Base-by-base conservation (phyloP, 306 rosid species). In the Inga laurina region DNA sequence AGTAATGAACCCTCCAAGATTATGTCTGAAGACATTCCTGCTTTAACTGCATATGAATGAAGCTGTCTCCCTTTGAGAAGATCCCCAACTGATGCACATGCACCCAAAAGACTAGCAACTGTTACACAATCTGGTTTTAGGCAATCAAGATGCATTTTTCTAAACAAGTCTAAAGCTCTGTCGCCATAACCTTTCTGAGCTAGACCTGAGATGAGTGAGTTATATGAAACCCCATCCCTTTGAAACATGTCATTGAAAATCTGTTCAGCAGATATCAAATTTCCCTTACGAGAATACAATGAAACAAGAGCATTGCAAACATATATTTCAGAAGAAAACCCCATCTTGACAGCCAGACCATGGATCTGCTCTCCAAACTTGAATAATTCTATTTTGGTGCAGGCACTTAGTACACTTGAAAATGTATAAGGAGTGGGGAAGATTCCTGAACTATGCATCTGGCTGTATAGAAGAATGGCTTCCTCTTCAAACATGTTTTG, bases 281-380 rank as follows among this genome's bases (percentile, higher is more conserved):
- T 89, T 73, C 97, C 88, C 41, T 81, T 77, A 66, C 94, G 90
- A 34, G 94, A 87, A 86, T 95, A 95, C 59, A 93, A 82, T 10
- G 95, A 88, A 32, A 95, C 91, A 27, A 95, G 94, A 43, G 97
- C 95, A 87, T 95, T 95, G 93, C 97, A 90, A 34, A 95, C 95
- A 74, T 91, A 93, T 46, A 87, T 95, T 84, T 93, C 95, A 4
- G 81, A 83, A 66, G 92, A 85, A 85, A 93, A 93, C 4, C 98
- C 97, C 78, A 87, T 91, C 89, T 92, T 95, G 73, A 86, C 72
- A 85, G 88, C 82, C 79, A 95, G 95, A 69, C 93, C 81, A 67
- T 95, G 98, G 82, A 95, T 88, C 88, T 93, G 98, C 84, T 85
- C 85, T 76, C 97, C 98, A 49, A 87, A 4, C 56, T 74, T 37